Conservation (phyloP, 106 monocot genomes). For the Apostasia shenzhenica region DNA sequence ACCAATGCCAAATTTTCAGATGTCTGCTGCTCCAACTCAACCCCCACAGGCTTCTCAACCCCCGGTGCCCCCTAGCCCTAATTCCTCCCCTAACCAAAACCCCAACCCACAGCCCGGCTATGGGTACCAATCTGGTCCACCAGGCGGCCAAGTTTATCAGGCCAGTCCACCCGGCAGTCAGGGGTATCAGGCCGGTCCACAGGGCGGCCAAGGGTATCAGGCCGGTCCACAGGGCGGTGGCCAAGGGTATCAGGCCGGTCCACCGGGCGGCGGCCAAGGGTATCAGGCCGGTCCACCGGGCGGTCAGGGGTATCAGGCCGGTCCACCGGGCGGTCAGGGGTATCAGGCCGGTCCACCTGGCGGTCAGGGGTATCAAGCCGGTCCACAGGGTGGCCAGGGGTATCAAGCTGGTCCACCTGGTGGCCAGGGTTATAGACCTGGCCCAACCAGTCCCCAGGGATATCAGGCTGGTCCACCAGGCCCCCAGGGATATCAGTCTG, state of each 20-base stretch:
- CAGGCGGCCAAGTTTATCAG: slow-evolving; percentile 12
- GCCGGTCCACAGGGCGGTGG: slow-evolving; percentile 14
- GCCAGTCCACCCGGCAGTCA: background rate
- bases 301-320: slow-evolving; percentile 11
- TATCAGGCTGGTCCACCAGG: slow-evolving; percentile 1
- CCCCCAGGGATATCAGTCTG: background rate
- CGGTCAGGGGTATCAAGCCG: slow-evolving; percentile 9
- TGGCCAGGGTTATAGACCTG: background rate
- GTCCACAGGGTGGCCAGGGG: slow-evolving; percentile 16
- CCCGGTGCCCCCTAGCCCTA: background rate
- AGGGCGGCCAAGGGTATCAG: slow-evolving; percentile 3
- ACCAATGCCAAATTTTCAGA: slow-evolving; percentile 7
- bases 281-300: slow-evolving; percentile 18
- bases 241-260: slow-evolving; percentile 20
- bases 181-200: slow-evolving; percentile 7
- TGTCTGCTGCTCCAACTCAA: slow-evolving; percentile 8
- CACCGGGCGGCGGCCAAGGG: slow-evolving; percentile 7
- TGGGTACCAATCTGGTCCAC: slow-evolving; percentile 11
- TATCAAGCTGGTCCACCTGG: slow-evolving; percentile 25
- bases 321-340: background rate
- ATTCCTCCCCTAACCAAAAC: background rate
- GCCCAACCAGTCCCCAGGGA: background rate
- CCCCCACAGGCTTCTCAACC: background rate
- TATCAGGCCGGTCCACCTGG: slow-evolving; percentile 9
- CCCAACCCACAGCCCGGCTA: slow-evolving; percentile 4